Evolutionary conservation across 805 yeast genomes (phyloP).

Genomic region (Pichia californica): DNA sequence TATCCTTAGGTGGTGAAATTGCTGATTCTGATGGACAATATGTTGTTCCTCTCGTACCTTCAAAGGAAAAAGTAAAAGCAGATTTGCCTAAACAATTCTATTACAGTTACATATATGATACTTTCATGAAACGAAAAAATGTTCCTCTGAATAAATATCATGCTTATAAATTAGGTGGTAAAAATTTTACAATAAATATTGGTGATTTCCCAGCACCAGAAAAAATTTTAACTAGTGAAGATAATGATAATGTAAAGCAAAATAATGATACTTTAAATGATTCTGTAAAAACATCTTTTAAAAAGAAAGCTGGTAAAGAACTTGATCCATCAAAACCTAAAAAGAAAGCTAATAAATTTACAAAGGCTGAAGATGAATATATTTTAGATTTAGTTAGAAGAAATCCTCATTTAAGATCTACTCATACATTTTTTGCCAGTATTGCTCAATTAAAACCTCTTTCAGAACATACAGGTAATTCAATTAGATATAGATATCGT

Average conservation of each 20-base stretch:
- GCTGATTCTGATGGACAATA: slow-evolving; percentile 7
- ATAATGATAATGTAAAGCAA: not conserved
- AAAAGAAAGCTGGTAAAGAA: slow-evolving; percentile 1
- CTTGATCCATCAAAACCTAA: slow-evolving; percentile 19
- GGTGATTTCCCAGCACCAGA: slow-evolving; percentile 18
- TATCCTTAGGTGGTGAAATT: slow-evolving; percentile 21
- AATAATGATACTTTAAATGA: not conserved
- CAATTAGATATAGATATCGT: slow-evolving; percentile 59
- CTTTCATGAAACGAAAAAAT: slow-evolving; percentile 14
- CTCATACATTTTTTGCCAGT: slow-evolving; percentile 59
- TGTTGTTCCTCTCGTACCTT: slow-evolving; percentile 15
- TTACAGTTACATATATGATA: slow-evolving; percentile 20
- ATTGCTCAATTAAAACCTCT: slow-evolving; percentile 45
- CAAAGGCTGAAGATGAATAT: slow-evolving; percentile 56
- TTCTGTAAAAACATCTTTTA: not conserved
- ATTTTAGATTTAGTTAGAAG: slow-evolving; percentile 62
- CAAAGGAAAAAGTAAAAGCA: slow-evolving; percentile 13
- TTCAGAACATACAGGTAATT: slow-evolving; percentile 67
- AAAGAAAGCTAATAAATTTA: slow-evolving; percentile 42
- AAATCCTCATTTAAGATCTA: slow-evolving; percentile 60
- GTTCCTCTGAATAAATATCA: slow-evolving; percentile 18
- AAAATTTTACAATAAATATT: slow-evolving; percentile 18
- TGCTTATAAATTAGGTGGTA: slow-evolving; percentile 7
- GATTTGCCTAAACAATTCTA: slow-evolving; percentile 18
- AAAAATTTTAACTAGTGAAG: not conserved